A percentile compares a stretch with the other conserved stretches of the same genome.
Conservation (phyloP, 768 basidiomycete genomes). For the Tulasnella sp. region DNA sequence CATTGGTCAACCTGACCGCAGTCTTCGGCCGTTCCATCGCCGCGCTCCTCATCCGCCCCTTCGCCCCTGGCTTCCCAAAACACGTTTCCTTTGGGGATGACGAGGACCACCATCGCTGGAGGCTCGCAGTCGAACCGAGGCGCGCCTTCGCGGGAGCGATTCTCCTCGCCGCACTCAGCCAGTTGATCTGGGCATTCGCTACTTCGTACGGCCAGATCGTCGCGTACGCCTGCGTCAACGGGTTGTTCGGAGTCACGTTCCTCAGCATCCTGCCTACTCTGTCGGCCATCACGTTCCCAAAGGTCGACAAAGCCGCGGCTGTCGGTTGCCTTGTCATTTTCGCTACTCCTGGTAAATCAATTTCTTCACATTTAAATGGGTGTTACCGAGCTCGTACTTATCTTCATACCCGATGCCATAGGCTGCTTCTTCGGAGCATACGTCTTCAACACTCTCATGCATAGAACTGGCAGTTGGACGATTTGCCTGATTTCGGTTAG, state of each 20-base stretch:
- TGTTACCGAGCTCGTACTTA: too few species aligned
- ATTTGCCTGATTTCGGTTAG: background rate
- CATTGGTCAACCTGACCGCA: background rate
- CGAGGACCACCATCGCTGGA: background rate
- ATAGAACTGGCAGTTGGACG: background rate
- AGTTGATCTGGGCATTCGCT: constrained; percentile 18
- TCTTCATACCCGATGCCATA: background rate
- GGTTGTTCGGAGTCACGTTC: background rate
- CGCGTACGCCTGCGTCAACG: constrained; percentile 12
- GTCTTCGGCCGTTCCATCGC: constrained; percentile 8
- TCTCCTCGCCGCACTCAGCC: background rate
- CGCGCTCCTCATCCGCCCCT: background rate
- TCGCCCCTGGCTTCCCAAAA: background rate
- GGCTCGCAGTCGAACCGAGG: background rate
- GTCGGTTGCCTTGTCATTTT: background rate
- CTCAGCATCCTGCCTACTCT: constrained; percentile 16
- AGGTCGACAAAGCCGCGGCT: constrained; percentile 3
- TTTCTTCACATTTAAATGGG: too few species aligned
- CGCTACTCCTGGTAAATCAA: background rate
- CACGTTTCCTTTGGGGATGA: background rate
- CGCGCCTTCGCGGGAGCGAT: background rate
- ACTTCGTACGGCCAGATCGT: background rate
- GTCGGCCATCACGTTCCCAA: background rate
- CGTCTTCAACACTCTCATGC: constrained; percentile 7
- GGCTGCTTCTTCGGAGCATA: constrained; percentile 13